Base-by-base conservation (phyloP, 139 green algal species). In the Trebouxia sp. region DNA sequence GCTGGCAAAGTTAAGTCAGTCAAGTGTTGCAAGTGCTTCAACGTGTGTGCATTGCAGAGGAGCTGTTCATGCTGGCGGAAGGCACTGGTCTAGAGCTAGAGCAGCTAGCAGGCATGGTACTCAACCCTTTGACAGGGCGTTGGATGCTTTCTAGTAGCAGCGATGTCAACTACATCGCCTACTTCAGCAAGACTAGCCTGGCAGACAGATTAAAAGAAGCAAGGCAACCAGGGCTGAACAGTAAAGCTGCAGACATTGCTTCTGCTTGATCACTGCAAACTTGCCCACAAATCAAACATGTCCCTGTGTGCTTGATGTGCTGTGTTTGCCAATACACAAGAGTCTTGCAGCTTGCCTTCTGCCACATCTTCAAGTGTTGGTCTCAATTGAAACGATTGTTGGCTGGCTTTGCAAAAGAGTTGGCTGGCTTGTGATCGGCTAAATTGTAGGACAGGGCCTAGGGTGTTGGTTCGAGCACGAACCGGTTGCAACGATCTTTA, bases 151-250 rank as follows among this genome's bases (percentile, higher is more conserved):
- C 76, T 0, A 79, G 82, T 1, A 85, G 95, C 80, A 78, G 85
- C 3, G 62, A 47, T 20, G 85, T 98, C 58, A 97, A 97, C 85
- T 98, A 97, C 83, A 94, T 95, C 47, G 88, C 89, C 35, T 84
- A 38, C 28, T 90, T 92, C 24, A 47, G 43, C 83, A 88, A 84
- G 51, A 28, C 66, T 28, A 41, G 69, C 69, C 42, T 56, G 15
- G 69, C 69, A 56, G 69, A 39, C 26, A 51, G 11, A 28, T 48
- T 51, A 22, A 39, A 51, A 51, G 39, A 77, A 17, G 37, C n/a
- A 5, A 22, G 24, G 41, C 26, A 77, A 38, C 69, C 22, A 56
- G 69, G 24, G 10, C 2, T 77, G 8, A 26, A 37, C 41, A 77
- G 69, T 24, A 45, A 72, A 72, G 62, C 62, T 45, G 62, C 62